A percentile compares a stretch with the other conserved stretches of the same genome.
phyloP scores from a whole-genome alignment of 2,329 filamentous ascomycete species.

The Ramularia endophylla region DNA sequence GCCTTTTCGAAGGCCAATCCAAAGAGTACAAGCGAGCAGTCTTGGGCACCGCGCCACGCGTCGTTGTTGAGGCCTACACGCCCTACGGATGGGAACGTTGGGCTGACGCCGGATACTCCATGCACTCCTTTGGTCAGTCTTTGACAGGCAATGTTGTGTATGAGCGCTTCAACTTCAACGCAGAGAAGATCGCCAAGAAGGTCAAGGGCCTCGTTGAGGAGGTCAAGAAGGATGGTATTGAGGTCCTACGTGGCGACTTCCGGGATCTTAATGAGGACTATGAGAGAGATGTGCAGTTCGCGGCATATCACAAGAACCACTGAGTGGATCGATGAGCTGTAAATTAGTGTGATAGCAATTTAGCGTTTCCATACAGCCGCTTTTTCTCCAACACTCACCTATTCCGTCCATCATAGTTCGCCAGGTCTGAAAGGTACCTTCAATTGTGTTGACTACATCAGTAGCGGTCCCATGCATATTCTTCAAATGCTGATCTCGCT shows the following conservation, averaged over 20 bases:
- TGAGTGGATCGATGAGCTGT: background rate
- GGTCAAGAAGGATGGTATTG: constrained; percentile 33
- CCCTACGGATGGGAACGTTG: constrained; percentile 56
- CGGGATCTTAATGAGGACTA: constrained; percentile 28
- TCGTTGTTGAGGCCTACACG: constrained; percentile 57
- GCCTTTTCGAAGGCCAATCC: constrained; percentile 45
- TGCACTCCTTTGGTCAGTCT: constrained; percentile 52
- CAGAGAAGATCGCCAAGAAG: constrained; percentile 38
- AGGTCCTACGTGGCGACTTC: constrained; percentile 26
- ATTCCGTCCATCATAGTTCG: too few relatives aligned
- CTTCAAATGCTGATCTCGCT: too few relatives aligned
- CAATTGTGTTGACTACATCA: too few relatives aligned
- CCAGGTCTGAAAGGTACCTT: too few relatives aligned
- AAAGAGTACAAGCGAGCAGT: constrained; percentile 43
- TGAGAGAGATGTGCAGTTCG: constrained; percentile 22
- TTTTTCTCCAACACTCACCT: too few relatives aligned
- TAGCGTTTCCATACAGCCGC: too few relatives aligned
- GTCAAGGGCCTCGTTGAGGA: constrained; percentile 33
- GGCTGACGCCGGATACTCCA: constrained; percentile 50
- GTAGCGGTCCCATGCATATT: too few relatives aligned
- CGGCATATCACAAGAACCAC: constrained; percentile 17
- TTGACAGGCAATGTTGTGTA: constrained; percentile 51
- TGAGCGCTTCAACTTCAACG: constrained; percentile 52
- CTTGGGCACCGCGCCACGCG: constrained; percentile 34
- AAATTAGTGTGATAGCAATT: too few relatives aligned